Evolutionary conservation across 225 moss, liverwort and hornwort genomes (phyloP), one percentile per base, ranked within the genome.

Genomic region (Bryoerythrophyllum caledonicum): DNA sequence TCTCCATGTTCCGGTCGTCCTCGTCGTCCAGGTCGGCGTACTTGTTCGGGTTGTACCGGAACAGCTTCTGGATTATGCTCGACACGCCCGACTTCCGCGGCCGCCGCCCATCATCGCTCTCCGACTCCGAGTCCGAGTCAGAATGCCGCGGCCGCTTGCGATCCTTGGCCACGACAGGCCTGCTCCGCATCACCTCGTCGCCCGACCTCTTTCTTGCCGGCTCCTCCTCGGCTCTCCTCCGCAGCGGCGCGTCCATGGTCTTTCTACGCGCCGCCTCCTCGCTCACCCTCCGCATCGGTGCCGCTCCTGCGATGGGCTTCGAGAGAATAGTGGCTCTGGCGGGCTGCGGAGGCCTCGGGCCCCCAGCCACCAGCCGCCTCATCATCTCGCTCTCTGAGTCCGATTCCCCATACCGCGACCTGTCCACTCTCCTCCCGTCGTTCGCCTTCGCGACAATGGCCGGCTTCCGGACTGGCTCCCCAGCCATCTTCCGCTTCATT

Each of bases 1-100:
- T 94, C 84, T 92, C 94, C 94, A 97, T 97, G 55, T 81, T 77
- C 65, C 80, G 89, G 80, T 97, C 96, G 70, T 94, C 96, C 62
- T 87, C 89, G 69, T 97, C 94, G 73, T 97, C 96, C 71, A 88
- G 74, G 76, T 88, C 91, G 59, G 76, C 83, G 71, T 97, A 97
- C 61, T 93, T 97, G 75, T 84, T 86, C 8, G 89, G 94, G 77
- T 97, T 87, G 60, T 94, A 94, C 27, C 94, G 76, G 70, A 96
- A 93, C 78, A 96, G 74, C 65, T 86, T 91, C 71, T 89, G 96
- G 44, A 96, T 96, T 68, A 93, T 85, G 78, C 86, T 90, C 9
- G 84, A 84, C 1, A 84, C 84, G 11, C 84, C 80, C 9, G 96
- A 91, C 20, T 86, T 69, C 40, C 75, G 84, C 24, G 46, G 77